Base-by-base conservation (phyloP, 176 grass and related monocot species). In the Bolboschoenus planiculmis region DNA sequence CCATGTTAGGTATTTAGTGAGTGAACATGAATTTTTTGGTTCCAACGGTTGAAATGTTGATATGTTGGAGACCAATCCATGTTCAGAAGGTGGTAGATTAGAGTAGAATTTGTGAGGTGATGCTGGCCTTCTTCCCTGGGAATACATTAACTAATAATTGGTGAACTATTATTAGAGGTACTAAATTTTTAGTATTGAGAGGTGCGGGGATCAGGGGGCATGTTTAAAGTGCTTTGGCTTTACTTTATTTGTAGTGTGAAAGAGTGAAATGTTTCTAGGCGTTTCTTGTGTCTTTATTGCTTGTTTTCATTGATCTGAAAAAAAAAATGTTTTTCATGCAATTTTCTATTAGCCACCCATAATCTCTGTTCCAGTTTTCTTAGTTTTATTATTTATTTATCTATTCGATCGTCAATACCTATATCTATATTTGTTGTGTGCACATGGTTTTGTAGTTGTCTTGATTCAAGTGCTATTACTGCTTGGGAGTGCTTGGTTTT, bases 61-160 rank as follows among this genome's bases (percentile, higher is more conserved):
- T 76, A 76, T 76, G 72, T 48, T 33, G 72, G 72, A 76, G 26
- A 50, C 44, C 8, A 24, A 76, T 16, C 33, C 33, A 13, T 51
- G 72, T 18, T 76, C 26, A 76, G 14, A 50, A 53, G 72, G 72
- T 51, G 42, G 72, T 76, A 51, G 72, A 76, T 27, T 8, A 76
- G 14, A 76, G 72, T 76, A 82, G 42, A 82, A 46, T 30, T 26
- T 82, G 79, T 44, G n/a, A 62, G 59, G 79, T 58, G 79, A 37
- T 81, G 58, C 59, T 82, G 40, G 21, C 26, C 18, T 47, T 56
- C 62, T 81, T 81, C 35, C 10, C 53, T 80, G 37, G 15, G 26
- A 78, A 9, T 78, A 18, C 48, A 46, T 13, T 54, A 51, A 30
- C 9, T 78, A 26, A 44, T 72, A 72, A 72, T 5, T 31, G 65